Evolutionary conservation across 176 grass and related monocot species (phyloP).

Genomic region (Juncus inflexus): DNA sequence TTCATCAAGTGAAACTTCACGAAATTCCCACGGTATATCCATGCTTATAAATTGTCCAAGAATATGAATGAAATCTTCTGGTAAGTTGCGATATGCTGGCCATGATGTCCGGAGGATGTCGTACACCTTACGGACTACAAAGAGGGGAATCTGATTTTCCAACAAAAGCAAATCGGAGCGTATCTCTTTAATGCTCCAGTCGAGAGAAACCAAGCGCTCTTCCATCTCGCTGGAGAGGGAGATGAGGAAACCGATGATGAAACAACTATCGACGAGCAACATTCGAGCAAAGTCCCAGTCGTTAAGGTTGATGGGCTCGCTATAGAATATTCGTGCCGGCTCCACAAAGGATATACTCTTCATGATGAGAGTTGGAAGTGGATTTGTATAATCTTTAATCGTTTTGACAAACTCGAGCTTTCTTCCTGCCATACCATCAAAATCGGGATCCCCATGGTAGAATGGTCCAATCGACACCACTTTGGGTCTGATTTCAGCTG

Average conservation of each 20-base stretch:
- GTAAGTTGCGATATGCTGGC: neutral
- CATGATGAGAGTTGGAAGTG: too few relatives aligned
- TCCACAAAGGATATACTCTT: neutral
- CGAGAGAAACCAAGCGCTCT: neutral
- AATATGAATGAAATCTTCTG: neutral
- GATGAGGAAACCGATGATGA: slow-evolving; percentile 2
- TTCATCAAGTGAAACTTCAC: too few relatives aligned
- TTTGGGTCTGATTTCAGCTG: slow-evolving; percentile 5
- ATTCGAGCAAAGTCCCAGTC: neutral
- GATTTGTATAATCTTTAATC: neutral
- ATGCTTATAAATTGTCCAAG: neutral
- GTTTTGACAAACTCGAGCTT: neutral
- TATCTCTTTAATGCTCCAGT: neutral
- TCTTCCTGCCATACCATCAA: neutral
- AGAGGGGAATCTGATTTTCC: neutral
- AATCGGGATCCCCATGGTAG: neutral
- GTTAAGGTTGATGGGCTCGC: neutral
- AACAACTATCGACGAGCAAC: slow-evolving; percentile 16
- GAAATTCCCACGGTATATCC: slow-evolving; percentile 1
- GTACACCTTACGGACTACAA: neutral
- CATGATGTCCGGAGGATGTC: neutral
- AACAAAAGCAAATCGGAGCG: slow-evolving; percentile 12
- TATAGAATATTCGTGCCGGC: neutral
- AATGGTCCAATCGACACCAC: slow-evolving; percentile 23
- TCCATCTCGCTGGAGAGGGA: neutral